Percentiles rank a stretch among this genome's conserved stretches.
Evolutionary conservation across 768 basidiomycete genomes (phyloP).

Genomic region (Kwoniella newhampshirensis): DNA sequence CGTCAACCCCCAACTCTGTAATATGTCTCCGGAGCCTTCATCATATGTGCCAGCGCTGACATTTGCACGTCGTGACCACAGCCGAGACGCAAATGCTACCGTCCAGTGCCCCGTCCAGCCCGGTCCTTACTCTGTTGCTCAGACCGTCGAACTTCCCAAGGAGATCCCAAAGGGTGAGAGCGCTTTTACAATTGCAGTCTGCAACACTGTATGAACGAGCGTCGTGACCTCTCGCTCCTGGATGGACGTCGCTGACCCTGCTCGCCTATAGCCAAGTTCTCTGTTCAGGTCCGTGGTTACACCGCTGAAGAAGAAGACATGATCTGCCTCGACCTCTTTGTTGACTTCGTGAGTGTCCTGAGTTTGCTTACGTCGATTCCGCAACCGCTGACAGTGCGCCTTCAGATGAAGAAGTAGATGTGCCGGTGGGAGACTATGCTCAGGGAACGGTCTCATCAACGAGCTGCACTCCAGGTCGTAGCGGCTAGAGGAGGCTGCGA

Average conservation of each 20-base stretch:
- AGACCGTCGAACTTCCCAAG: conserved; percentile 81
- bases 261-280: conserved; percentile 71
- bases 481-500: too few relatives aligned
- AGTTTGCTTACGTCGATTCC: too few relatives aligned
- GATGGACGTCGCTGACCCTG: neutral
- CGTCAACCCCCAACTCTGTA: neutral
- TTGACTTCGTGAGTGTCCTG: conserved; percentile 68
- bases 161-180: conserved; percentile 76
- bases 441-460: too few relatives aligned
- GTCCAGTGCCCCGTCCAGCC: conserved; percentile 80
- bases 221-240: neutral
- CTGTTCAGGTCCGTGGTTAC: conserved; percentile 66
- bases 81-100: conserved; percentile 69
- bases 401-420: too few relatives aligned
- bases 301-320: conserved; percentile 71
- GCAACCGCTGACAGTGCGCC: too few relatives aligned
- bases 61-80: conserved; percentile 45
- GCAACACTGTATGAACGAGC: neutral
- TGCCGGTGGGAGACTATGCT: too few relatives aligned
- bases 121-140: conserved; percentile 70
- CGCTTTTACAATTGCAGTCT: neutral
- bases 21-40: too few relatives aligned
- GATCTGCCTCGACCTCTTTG: conserved; percentile 74
- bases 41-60: too few relatives aligned
- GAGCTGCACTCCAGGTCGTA: too few relatives aligned